phyloP scores from a whole-genome alignment of 139 green algal genomes.

The Picochlorum sp. region DNA sequence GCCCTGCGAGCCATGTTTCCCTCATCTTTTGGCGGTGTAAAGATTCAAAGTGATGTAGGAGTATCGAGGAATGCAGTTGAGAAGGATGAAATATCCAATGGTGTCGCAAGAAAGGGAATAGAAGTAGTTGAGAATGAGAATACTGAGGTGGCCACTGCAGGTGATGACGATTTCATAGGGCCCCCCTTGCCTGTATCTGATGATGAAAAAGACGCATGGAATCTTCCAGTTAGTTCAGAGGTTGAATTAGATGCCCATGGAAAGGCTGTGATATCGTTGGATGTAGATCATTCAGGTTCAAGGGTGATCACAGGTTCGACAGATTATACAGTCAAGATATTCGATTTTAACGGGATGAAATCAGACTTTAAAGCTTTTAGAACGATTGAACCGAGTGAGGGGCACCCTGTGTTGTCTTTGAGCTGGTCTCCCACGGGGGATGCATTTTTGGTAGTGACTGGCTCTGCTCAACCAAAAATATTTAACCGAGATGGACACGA shows the following conservation, averaged over 20 bases:
- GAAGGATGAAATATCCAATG: slow-evolving; percentile 30
- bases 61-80: background rate
- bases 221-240: slow-evolving; percentile 9
- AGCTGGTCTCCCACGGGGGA: slow-evolving; percentile 72
- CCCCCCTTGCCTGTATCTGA: background rate
- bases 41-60: too few species aligned
- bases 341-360: slow-evolving; percentile 92
- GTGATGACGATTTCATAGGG: background rate
- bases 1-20: background rate
- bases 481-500: slow-evolving; percentile 78
- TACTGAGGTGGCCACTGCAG: background rate
- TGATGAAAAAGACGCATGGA: background rate
- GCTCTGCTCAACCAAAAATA: slow-evolving; percentile 48
- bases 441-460: slow-evolving; percentile 69
- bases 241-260: slow-evolving; percentile 20
- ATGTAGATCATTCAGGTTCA: slow-evolving; percentile 65
- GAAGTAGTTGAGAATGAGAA: background rate
- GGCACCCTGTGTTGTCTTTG: slow-evolving; percentile 57
- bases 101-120: slow-evolving; percentile 5
- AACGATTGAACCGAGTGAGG: slow-evolving; percentile 63
- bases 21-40: background rate
- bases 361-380: slow-evolving; percentile 66
- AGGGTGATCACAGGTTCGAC: slow-evolving; percentile 63
- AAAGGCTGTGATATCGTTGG: slow-evolving; percentile 63
- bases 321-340: slow-evolving; percentile 76